Conservation (phyloP, 352 stramenopile genomes). For the Pythium scleroteichum region DNA sequence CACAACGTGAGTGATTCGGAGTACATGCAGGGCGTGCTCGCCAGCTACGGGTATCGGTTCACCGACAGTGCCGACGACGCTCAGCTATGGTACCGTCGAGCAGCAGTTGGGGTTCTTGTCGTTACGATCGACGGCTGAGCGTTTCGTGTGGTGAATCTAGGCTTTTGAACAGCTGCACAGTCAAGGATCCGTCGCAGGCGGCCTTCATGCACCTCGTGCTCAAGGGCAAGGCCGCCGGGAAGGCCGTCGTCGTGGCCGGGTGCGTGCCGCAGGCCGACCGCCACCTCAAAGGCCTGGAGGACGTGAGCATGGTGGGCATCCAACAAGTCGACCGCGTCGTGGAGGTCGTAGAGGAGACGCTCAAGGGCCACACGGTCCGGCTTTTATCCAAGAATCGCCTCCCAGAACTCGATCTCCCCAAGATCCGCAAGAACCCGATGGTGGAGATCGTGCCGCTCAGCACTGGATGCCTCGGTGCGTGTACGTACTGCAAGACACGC, state of each 20-base stretch:
- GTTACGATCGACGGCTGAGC: not conserved
- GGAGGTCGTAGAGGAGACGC: slow-evolving; percentile 91
- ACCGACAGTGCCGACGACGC: slow-evolving; percentile 70
- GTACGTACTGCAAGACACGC: slow-evolving; percentile 94
- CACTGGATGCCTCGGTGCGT: slow-evolving; percentile 90
- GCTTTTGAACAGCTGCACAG: slow-evolving; percentile 92
- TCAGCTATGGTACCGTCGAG: slow-evolving; percentile 65
- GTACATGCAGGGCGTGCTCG: slow-evolving; percentile 92
- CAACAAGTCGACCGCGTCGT: slow-evolving; percentile 91
- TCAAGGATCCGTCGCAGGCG: slow-evolving; percentile 92
- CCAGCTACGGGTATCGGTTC: slow-evolving; percentile 90
- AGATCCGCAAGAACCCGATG: slow-evolving; percentile 92
- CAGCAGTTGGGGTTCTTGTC: not conserved
- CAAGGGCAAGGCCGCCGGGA: slow-evolving; percentile 76
- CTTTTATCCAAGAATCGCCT: slow-evolving; percentile 83
- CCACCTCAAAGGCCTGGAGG: slow-evolving; percentile 78
- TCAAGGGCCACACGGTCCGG: slow-evolving; percentile 88
- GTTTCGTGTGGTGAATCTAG: slow-evolving; percentile 25
- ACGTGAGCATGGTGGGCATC: slow-evolving; percentile 88
- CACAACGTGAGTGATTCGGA: slow-evolving; percentile 94
- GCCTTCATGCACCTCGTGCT: slow-evolving; percentile 89
- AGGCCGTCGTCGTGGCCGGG: slow-evolving; percentile 88
- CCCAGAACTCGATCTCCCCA: slow-evolving; percentile 87
- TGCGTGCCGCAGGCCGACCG: slow-evolving; percentile 91
- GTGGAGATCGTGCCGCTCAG: slow-evolving; percentile 93